A percentile compares a stretch with the other conserved stretches of the same genome.
Conservation (phyloP, 2,329 filamentous ascomycete species). For the Apiospora kogelbergensis region DNA sequence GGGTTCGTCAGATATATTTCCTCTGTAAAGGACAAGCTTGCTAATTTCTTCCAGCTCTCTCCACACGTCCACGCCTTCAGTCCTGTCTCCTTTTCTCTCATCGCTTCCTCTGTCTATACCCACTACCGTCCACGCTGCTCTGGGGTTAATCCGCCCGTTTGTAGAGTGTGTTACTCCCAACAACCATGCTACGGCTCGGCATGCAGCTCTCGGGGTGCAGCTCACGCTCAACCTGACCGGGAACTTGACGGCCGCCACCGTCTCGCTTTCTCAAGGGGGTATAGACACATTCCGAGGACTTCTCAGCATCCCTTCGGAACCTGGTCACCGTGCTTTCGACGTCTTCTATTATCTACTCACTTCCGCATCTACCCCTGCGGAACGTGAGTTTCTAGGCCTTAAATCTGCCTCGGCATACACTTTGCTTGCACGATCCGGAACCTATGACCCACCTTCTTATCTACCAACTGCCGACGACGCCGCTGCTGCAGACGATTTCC, state of each 20-base stretch:
- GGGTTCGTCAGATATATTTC: conserved; percentile 60
- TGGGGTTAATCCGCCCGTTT: conserved; percentile 84
- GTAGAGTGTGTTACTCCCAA: conserved; percentile 82
- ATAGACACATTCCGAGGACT: conserved; percentile 83
- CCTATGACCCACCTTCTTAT: conserved; percentile 83
- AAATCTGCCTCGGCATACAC: conserved; percentile 75
- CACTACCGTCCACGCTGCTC: conserved; percentile 70
- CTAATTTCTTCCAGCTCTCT: conserved; percentile 63
- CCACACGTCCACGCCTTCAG: conserved; percentile 82
- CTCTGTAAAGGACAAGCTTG: conserved; percentile 13
- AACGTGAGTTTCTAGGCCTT: conserved; percentile 84
- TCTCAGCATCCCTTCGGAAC: conserved; percentile 73
- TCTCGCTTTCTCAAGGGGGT: conserved; percentile 82
- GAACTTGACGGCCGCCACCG: conserved; percentile 70
- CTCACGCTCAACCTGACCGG: conserved; percentile 81
- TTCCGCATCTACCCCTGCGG: conserved; percentile 83
- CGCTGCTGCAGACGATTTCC: conserved; percentile 90
- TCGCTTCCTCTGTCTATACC: conserved; percentile 81
- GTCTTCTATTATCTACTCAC: conserved; percentile 97
- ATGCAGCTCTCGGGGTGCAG: conserved; percentile 77
- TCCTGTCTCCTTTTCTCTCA: conserved; percentile 78
- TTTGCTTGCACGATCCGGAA: conserved; percentile 78
- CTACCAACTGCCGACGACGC: conserved; percentile 90
- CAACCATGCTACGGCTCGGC: conserved; percentile 80
- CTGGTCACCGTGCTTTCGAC: conserved; percentile 90